These are phyloP conservation scores for Microbotryum lychnidis-dioicae DNA, from an alignment of 1,284 basidiomycete genomes.

Conservation along the genomic window DNA sequence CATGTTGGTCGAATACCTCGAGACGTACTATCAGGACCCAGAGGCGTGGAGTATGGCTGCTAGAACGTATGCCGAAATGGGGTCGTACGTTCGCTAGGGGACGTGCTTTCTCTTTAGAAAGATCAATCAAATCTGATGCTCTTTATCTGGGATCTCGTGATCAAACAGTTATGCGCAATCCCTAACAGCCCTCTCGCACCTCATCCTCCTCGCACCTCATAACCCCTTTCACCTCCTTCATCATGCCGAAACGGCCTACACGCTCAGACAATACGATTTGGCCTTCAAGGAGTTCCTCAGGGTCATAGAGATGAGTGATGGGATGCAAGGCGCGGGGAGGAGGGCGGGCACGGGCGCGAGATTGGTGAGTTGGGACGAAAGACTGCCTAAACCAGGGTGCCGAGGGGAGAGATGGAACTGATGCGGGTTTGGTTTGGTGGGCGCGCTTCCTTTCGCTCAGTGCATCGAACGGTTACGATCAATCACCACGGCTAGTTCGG, in stretches of 20 bases:
- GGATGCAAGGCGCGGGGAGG: conserved; percentile 23
- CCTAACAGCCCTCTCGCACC: conserved; percentile 68
- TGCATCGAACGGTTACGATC: conserved; percentile 1
- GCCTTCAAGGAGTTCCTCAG: conserved; percentile 75
- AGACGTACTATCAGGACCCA: conserved; percentile 85
- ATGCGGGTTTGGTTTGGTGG: too few relatives aligned
- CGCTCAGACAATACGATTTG: conserved; percentile 57
- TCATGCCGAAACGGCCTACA: conserved; percentile 80
- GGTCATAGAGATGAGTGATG: conserved; percentile 64
- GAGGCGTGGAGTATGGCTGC: conserved; percentile 92
- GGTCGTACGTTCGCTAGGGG: conserved; percentile 51
- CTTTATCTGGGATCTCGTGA: conserved; percentile 5
- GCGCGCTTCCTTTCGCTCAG: not conserved
- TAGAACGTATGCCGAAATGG: conserved; percentile 69
- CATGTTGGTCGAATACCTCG: conserved; percentile 70
- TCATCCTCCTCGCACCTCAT: conserved; percentile 69
- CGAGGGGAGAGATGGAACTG: not conserved
- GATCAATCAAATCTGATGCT: too few relatives aligned
- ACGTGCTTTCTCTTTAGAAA: too few relatives aligned
- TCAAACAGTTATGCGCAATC: conserved; percentile 51
- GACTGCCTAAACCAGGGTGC: too few relatives aligned
- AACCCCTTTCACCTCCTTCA: conserved; percentile 75
- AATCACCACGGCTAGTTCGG: not conserved
- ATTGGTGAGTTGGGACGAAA: conserved; percentile 50
- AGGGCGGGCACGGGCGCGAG: conserved; percentile 82